Base-by-base conservation (phyloP, 1,139 yeast genomes). In the Nakaseomyces sp. region DNA sequence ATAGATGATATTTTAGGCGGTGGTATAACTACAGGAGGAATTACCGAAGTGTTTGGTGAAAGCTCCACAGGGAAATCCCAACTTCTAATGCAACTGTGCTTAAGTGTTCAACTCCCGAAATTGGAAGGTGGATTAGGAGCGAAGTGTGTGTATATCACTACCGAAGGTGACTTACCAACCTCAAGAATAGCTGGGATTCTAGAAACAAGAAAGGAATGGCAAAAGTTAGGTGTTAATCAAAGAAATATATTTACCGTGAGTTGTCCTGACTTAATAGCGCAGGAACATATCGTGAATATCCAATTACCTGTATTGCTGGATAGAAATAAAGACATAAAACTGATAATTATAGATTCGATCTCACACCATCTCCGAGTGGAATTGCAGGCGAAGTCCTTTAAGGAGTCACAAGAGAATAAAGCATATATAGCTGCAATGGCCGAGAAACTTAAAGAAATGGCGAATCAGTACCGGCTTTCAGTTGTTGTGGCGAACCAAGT, bases 11-110 rank as follows among this genome's bases (percentile, higher is more conserved):
- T 68, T 2, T 61, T 88, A 13, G 72, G 74, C 24, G 91, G 91
- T 1, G 96, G 96, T 0, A 70, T 88, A 3, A 77, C 75, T 0
- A 53, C 75, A 0, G 81, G 88, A 2, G 71, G 75, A 36, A 64
- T 89, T 3, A 82, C 93, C 0, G 97, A 89, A 63, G 60, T 89
- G 2, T 80, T 79, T 52, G 97, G 97, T 0, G 84, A 81, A 32
- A 79, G 93, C 47, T 86, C 94, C 0, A 74, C 84, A 2, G 96
- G 95, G 0, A 88, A 88, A 59, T 80, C 95, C 0, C 93, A 87
- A 53, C 64, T 88, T 8, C 63, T 83, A 26, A 71, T 81, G 63
- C 91, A 82, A 51, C 55, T 87, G 40, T 69, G 83, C 1, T 64
- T 77, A 7, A 65, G 77, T 3, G 76, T 80, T 6, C 88, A 81